phyloP scores from a whole-genome alignment of 139 green algal genomes.

The Nannochloris sp. region DNA sequence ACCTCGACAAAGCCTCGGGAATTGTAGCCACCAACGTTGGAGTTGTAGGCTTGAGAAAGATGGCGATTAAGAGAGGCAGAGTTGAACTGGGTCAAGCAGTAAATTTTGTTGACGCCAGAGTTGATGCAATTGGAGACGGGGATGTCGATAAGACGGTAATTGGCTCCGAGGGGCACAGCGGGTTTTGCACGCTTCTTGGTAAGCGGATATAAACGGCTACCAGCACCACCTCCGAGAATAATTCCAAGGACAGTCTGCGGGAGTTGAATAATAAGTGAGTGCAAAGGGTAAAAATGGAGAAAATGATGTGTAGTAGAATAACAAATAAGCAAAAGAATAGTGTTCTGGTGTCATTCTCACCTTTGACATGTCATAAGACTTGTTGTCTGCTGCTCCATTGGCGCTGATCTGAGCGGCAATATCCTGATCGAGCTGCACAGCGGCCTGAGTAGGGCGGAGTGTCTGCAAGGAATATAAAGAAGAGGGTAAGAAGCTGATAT shows the following conservation, averaged over 20 bases:
- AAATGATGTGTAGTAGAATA: not conserved
- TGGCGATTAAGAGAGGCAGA: conserved; percentile 97
- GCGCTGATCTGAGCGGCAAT: not conserved
- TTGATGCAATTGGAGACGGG: conserved; percentile 99
- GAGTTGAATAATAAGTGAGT: not conserved
- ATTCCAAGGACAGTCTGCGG: conserved; percentile 90
- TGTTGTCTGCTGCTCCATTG: not conserved
- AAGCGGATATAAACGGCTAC: conserved; percentile 91
- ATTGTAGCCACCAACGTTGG: conserved; percentile 79
- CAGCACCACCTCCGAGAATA: conserved; percentile 94
- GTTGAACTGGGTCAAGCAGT: conserved; percentile 99
- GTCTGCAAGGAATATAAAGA: not conserved
- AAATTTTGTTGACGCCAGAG: conserved; percentile 98
- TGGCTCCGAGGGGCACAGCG: conserved; percentile 95
- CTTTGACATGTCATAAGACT: conserved; percentile 2
- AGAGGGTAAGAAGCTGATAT: not conserved
- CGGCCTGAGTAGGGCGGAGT: not conserved
- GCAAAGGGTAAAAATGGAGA: not conserved
- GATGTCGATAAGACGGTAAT: conserved; percentile 99
- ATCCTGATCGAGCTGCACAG: not conserved
- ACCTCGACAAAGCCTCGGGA: conserved; percentile 96
- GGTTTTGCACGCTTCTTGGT: conserved; percentile 99
- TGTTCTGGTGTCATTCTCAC: not conserved
- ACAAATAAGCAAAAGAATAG: too few relatives aligned
- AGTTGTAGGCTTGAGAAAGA: conserved; percentile 94